Base-by-base conservation (phyloP, 192 early-diverging fungal species). In the Coemansia sp. region DNA sequence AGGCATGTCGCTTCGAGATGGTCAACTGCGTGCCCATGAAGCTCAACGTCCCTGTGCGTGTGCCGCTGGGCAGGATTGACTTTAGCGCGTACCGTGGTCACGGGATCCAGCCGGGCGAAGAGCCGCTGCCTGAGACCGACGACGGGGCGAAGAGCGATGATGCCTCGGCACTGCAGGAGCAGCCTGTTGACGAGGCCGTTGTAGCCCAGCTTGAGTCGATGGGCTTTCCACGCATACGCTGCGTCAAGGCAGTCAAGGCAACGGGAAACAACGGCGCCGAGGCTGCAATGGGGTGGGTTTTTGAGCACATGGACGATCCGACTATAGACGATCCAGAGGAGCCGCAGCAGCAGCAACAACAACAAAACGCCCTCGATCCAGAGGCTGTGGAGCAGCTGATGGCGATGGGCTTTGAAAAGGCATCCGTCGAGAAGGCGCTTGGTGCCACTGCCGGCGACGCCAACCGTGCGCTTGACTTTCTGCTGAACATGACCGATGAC, bases 231-330 rank as follows among this genome's bases (percentile, higher is more conserved):
- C 88, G 93, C 68, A 83, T 88, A 54, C 85, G 94, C 52, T 93
- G 92, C 65, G 87, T 88, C 57, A 93, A 92, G 68, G 97, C 96
- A 0, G 73, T 98, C 41, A 71, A 89, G 43, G 85, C 82, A 22
- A 96, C 95, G 5, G 93, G 92, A 16, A 91, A 94, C 72, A 65
- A 49, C 61, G 93, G 90, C 13, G 84, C 89, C 7, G 94, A 97
- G 62, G 76, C 84, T 6, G 97, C 96, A 3, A 94, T 96, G 92
- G 89, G 88, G 69, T 98, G 96, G 96, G 65, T 98, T 26, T 93
- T 98, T 83, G 93, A 94, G 74, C 94, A 97, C 66, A 96, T 97
- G 92, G 97, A 99, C 32, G 97, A 98, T 82, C 86, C 95, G 39
- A 90, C 92, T 87, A 85, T 85, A 45, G 78, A 85, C 57, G 71